phyloP scores from a whole-genome alignment of 2,329 filamentous ascomycete species.

The Exophiala dermatitidis region DNA sequence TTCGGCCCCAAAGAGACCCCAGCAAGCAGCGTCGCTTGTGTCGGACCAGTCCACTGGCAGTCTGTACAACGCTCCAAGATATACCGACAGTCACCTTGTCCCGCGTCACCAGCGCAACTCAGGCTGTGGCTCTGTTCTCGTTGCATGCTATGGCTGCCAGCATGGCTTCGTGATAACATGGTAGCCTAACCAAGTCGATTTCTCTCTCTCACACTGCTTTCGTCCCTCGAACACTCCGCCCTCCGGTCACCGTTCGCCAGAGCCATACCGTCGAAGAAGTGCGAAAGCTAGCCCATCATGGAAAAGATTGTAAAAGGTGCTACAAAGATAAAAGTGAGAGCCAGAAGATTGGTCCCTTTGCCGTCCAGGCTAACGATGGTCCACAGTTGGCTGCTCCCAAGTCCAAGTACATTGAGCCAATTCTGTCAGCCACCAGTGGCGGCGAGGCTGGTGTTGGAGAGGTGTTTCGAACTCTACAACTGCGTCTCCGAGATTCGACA shows the following conservation, averaged over 20 bases:
- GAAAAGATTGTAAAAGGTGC: slow-evolving; percentile 99
- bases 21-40: too few relatives aligned
- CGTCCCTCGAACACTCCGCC: not conserved
- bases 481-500: slow-evolving; percentile 85
- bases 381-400: slow-evolving; percentile 84
- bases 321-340: slow-evolving; percentile 86
- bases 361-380: slow-evolving; percentile 23
- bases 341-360: not conserved
- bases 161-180: slow-evolving; percentile 10
- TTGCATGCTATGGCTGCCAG: slow-evolving; percentile 1
- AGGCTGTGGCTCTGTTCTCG: slow-evolving; percentile 11
- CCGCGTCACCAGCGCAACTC: not conserved
- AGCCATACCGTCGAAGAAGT: not conserved
- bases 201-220: not conserved
- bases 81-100: not conserved
- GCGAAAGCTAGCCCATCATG: slow-evolving; percentile 51
- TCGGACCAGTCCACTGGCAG: not conserved
- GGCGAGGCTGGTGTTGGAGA: slow-evolving; percentile 92
- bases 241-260: not conserved
- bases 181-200: slow-evolving; percentile 1
- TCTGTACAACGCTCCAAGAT: not conserved
- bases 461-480: slow-evolving; percentile 85
- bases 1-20: not conserved
- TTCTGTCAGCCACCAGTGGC: slow-evolving; percentile 87
- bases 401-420: slow-evolving; percentile 98